Evolutionary conservation across 352 stramenopile species (phyloP).

Genomic region (Pythium phragmiticola): DNA sequence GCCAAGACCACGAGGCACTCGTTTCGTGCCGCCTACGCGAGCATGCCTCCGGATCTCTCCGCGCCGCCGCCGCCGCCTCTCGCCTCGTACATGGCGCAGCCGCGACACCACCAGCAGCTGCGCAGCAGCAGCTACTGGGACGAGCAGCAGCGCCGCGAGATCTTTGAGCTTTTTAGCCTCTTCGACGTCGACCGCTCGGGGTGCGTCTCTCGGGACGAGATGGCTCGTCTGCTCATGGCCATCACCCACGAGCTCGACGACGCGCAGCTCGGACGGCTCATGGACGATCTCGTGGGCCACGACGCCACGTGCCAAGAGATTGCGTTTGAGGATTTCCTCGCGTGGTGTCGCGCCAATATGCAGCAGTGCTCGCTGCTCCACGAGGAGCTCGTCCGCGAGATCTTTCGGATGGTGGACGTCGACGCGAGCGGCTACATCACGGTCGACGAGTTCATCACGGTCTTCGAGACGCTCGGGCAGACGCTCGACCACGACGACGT

Average conservation of each 20-base stretch:
- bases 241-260: conserved; percentile 71
- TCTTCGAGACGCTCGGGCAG: conserved; percentile 68
- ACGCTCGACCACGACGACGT: conserved; percentile 73
- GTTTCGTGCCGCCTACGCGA: not conserved
- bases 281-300: conserved; percentile 47
- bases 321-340: conserved; percentile 69
- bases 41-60: too few relatives aligned
- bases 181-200: conserved; percentile 69
- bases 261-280: conserved; percentile 53
- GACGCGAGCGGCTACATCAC: conserved; percentile 64
- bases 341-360: conserved; percentile 66
- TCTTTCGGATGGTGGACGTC: conserved; percentile 70
- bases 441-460: conserved; percentile 72
- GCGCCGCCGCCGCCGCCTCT: not conserved
- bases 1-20: conserved; percentile 6
- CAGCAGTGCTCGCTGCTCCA: conserved; percentile 52
- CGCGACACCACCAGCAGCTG: not conserved
- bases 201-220: conserved; percentile 56
- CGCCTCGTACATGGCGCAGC: not conserved
- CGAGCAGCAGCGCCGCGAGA: conserved; percentile 61
- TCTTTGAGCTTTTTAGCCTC: conserved; percentile 68
- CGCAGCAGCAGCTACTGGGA: conserved; percentile 2
- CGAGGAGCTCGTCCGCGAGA: conserved; percentile 61
- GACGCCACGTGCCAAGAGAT: conserved; percentile 42
- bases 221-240: conserved; percentile 51